These are phyloP conservation scores for Adansonia rubrostipa DNA, from an alignment of 441 rosid genomes.

Conservation along the genomic window DNA sequence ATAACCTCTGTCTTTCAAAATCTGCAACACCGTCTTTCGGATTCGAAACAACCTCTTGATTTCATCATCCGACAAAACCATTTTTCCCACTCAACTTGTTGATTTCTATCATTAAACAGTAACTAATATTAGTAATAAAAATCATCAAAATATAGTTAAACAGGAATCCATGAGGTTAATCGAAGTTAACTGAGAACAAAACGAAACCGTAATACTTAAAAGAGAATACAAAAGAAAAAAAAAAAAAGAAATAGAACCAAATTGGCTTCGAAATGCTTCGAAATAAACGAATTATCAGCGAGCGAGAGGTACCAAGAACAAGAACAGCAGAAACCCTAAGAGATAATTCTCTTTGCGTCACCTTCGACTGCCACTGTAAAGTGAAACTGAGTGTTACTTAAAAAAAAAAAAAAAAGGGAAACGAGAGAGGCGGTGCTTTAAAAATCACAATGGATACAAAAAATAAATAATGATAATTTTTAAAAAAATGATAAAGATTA, in stretches of 20 bases:
- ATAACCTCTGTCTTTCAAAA: conserved; percentile 84
- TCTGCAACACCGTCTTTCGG: conserved; percentile 74
- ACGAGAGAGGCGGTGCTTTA: conserved; percentile 49
- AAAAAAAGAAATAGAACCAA: background rate
- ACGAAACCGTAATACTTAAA: conserved; percentile 12
- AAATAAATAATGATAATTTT: too few species aligned
- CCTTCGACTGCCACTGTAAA: background rate
- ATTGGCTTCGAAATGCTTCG: background rate
- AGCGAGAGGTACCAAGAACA: background rate
- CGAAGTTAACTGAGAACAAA: background rate
- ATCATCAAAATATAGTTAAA: background rate
- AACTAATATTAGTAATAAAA: background rate
- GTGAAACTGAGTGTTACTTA: too few species aligned
- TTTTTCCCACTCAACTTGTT: conserved; percentile 21
- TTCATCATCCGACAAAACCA: conserved; percentile 72
- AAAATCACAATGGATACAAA: conserved; percentile 38
- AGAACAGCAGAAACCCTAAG: background rate
- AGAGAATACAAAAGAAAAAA: background rate
- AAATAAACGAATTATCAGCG: background rate
- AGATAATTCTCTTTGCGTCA: background rate
- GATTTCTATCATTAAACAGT: background rate
- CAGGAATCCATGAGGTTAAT: background rate
- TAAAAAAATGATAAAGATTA: background rate
- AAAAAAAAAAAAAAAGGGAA: background rate
- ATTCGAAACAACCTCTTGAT: conserved; percentile 62